Evolutionary conservation across 2,329 filamentous ascomycete genomes (phyloP).

Genomic region (Coccinonectria pachysandricola): DNA sequence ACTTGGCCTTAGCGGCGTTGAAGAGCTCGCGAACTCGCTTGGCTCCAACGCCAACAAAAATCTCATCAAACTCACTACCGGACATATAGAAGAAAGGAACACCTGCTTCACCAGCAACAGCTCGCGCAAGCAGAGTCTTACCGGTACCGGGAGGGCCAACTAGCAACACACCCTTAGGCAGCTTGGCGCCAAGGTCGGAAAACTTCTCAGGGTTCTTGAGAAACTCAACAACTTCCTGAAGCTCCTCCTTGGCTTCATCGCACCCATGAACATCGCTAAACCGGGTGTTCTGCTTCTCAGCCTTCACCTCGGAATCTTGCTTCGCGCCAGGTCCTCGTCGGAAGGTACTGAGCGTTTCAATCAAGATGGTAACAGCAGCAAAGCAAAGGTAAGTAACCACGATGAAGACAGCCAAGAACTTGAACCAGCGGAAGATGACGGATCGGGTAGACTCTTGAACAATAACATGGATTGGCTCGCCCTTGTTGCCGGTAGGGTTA

Average conservation of each 20-base stretch:
- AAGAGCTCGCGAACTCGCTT: slow-evolving; percentile 97
- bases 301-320: slow-evolving; percentile 75
- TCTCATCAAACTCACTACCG: slow-evolving; percentile 94
- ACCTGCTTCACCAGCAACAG: slow-evolving; percentile 91
- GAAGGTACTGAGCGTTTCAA: slow-evolving; percentile 70
- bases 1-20: slow-evolving; percentile 68
- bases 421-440: slow-evolving; percentile 81
- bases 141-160: slow-evolving; percentile 94
- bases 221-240: slow-evolving; percentile 95
- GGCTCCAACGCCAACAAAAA: slow-evolving; percentile 93
- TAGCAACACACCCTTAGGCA: slow-evolving; percentile 91
- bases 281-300: slow-evolving; percentile 81
- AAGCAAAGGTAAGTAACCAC: slow-evolving; percentile 71
- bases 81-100: slow-evolving; percentile 99
- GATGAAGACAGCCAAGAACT: slow-evolving; percentile 70
- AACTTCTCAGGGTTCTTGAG: slow-evolving; percentile 89
- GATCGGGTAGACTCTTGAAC: slow-evolving; percentile 81
- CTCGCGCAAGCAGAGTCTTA: slow-evolving; percentile 90
- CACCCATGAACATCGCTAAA: slow-evolving; percentile 95
- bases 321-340: slow-evolving; percentile 63
- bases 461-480: slow-evolving; percentile 85
- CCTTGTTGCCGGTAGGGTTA: slow-evolving; percentile 55
- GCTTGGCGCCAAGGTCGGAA: slow-evolving; percentile 85
- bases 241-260: slow-evolving; percentile 95
- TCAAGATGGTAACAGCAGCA: slow-evolving; percentile 67